Conservation (phyloP, 306 rosid species). For the Geum urbanum region DNA sequence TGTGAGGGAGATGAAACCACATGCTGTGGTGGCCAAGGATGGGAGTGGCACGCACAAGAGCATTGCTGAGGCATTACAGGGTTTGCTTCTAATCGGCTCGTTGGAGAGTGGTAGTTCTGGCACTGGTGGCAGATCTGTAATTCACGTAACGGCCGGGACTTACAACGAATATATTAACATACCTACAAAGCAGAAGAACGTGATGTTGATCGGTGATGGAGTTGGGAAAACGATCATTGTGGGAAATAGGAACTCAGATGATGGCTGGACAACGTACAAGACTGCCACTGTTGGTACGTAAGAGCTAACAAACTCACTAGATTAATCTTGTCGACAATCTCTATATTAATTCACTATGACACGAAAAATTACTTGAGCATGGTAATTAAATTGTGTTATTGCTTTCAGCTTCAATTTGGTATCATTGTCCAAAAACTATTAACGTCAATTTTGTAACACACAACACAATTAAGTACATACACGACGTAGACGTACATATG, state of each 20-base stretch:
- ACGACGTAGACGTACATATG: neutral
- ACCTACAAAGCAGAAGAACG: slow-evolving; percentile 31
- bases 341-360: too few relatives aligned
- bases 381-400: too few relatives aligned
- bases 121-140: slow-evolving; percentile 29
- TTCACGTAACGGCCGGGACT: slow-evolving; percentile 30
- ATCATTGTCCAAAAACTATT: too few relatives aligned
- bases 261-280: slow-evolving; percentile 31
- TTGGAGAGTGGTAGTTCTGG: neutral
- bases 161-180: slow-evolving; percentile 30
- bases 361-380: too few relatives aligned
- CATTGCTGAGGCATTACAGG: slow-evolving; percentile 22
- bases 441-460: too few relatives aligned
- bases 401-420: too few relatives aligned
- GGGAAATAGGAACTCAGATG: slow-evolving; percentile 19
- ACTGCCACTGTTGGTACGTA: slow-evolving; percentile 42
- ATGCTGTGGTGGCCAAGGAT: slow-evolving; percentile 39
- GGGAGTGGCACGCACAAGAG: slow-evolving; percentile 38
- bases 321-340: neutral
- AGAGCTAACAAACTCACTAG: neutral
- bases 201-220: slow-evolving; percentile 37
- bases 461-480: too few relatives aligned
- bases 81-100: slow-evolving; percentile 1
- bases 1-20: slow-evolving; percentile 20
- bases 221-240: slow-evolving; percentile 28